These are phyloP conservation scores for Hanseniaspora vineae DNA, from an alignment of 805 yeast genomes.

Conservation along the genomic window DNA sequence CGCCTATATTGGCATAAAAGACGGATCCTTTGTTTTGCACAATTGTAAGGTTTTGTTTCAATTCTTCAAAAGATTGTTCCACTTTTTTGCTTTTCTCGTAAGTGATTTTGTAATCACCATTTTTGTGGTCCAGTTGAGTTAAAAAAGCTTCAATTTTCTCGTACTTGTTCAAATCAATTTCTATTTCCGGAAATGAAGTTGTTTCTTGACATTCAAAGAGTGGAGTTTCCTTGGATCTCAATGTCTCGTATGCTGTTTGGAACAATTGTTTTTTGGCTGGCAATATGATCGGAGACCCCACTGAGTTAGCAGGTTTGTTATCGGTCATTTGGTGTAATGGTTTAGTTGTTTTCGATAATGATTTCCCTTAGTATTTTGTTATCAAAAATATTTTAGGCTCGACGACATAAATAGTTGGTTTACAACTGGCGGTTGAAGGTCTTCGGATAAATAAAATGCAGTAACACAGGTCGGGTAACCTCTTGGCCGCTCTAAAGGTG, in stretches of 20 bases:
- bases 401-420: too few relatives aligned
- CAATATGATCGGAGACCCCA: too few relatives aligned
- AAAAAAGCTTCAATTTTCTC: neutral
- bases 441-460: too few relatives aligned
- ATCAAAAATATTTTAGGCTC: too few relatives aligned
- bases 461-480: too few relatives aligned
- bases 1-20: neutral
- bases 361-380: too few relatives aligned
- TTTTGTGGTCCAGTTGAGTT: neutral
- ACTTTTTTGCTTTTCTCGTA: neutral
- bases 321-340: too few relatives aligned
- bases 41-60: neutral
- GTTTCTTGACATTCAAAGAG: too few relatives aligned
- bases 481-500: too few relatives aligned
- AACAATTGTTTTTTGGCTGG: neutral
- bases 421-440: too few relatives aligned
- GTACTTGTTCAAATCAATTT: neutral
- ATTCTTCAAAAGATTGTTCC: neutral
- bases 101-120: neutral
- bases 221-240: neutral
- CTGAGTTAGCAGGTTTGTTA: too few relatives aligned
- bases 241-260: neutral
- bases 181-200: neutral
- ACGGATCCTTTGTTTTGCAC: neutral
- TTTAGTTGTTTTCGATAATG: too few relatives aligned